Conservation (phyloP, 352 stramenopile genomes). For the Pythium chondricola region DNA sequence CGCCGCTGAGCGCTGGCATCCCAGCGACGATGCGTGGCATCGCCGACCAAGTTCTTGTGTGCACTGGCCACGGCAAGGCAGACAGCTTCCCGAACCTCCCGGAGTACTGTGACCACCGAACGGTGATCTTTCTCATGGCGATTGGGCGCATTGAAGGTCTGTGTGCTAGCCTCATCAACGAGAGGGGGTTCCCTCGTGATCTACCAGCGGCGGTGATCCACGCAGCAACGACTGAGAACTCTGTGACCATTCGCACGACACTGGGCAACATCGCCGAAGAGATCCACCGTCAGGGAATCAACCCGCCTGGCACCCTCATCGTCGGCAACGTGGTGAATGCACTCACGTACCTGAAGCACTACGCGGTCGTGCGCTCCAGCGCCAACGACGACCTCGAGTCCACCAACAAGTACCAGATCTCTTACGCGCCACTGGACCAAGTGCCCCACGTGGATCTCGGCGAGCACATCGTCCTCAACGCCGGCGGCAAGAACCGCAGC, state of each 20-base stretch:
- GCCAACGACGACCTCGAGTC: constrained; percentile 17
- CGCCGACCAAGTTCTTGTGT: constrained; percentile 90
- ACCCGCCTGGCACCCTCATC: constrained; percentile 90
- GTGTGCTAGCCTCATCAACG: constrained; percentile 63
- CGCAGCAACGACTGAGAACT: constrained; percentile 85
- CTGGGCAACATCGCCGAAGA: constrained; percentile 88
- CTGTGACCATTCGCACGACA: constrained; percentile 85
- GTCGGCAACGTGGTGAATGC: constrained; percentile 91
- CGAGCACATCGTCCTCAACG: constrained; percentile 49
- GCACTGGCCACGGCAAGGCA: constrained; percentile 93
- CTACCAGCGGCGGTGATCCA: constrained; percentile 93
- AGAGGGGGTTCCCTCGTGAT: constrained; percentile 85
- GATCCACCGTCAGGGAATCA: constrained; percentile 77
- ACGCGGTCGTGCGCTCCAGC: constrained; percentile 37
- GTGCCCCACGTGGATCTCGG: constrained; percentile 46
- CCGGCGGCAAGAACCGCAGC: constrained; percentile 8
- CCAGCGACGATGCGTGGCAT: constrained; percentile 94
- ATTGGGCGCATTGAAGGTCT: constrained; percentile 91
- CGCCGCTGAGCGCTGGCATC: constrained; percentile 91
- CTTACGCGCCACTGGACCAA: constrained; percentile 42
- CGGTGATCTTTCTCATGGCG: constrained; percentile 97
- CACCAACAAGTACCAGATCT: constrained; percentile 58
- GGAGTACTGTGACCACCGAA: constrained; percentile 94
- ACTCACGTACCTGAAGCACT: constrained; percentile 61
- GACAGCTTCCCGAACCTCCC: constrained; percentile 90